Conservation (phyloP, 805 yeast genomes). For the Pichia sporocuriosa region DNA sequence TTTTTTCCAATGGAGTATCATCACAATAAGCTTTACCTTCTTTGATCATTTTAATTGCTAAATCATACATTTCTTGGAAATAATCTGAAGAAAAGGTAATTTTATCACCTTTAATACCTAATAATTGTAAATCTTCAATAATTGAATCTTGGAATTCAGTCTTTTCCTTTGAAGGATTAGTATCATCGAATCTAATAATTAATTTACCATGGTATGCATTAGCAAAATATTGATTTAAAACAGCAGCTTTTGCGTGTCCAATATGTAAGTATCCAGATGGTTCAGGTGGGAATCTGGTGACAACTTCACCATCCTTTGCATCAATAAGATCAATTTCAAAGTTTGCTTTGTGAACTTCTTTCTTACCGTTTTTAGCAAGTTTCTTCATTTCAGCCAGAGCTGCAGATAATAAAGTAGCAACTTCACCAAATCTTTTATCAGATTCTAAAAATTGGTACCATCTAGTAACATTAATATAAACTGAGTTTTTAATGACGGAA, state of each 20-base stretch:
- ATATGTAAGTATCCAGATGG: slow-evolving; percentile 98
- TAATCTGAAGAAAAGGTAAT: slow-evolving; percentile 90
- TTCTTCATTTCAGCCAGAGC: slow-evolving; percentile 71
- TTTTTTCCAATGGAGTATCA: slow-evolving; percentile 86
- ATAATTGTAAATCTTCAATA: slow-evolving; percentile 79
- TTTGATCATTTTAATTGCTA: slow-evolving; percentile 79
- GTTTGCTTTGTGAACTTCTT: slow-evolving; percentile 88
- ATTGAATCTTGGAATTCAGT: slow-evolving; percentile 91
- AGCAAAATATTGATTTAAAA: slow-evolving; percentile 94
- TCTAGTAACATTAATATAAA: slow-evolving; percentile 81
- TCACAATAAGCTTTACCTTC: slow-evolving; percentile 97
- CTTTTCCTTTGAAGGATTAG: slow-evolving; percentile 96
- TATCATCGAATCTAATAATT: slow-evolving; percentile 95
- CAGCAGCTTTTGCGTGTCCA: slow-evolving; percentile 98
- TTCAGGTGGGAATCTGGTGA: slow-evolving; percentile 99
- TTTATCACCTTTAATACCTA: slow-evolving; percentile 89
- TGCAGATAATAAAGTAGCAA: slow-evolving; percentile 60
- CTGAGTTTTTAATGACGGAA: slow-evolving; percentile 77
- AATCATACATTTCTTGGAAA: slow-evolving; percentile 85
- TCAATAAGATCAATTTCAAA: slow-evolving; percentile 88
- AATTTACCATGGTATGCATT: slow-evolving; percentile 92
- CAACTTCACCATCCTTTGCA: slow-evolving; percentile 92
- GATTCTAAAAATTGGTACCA: slow-evolving; percentile 81
- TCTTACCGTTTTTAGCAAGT: slow-evolving; percentile 63
- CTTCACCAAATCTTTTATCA: slow-evolving; percentile 60